Conservation (phyloP, 345 rosid species). For the Citrus inodora region DNA sequence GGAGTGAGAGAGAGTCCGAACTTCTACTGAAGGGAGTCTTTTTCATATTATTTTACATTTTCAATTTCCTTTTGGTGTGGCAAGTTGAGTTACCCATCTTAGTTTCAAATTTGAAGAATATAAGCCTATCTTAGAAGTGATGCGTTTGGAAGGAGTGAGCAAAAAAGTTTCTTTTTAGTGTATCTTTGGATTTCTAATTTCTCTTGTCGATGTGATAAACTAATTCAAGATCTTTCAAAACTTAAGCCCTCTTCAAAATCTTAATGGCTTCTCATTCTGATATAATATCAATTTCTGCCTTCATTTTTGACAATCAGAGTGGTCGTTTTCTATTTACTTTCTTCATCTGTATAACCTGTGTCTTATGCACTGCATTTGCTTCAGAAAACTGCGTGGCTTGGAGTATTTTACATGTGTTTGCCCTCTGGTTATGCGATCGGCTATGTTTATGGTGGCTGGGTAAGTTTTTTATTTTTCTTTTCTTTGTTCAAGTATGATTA, state of each 20-base stretch:
- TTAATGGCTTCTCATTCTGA: background rate
- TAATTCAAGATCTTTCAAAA: background rate
- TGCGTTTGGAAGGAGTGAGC: background rate
- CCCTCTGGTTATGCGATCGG: conserved; percentile 91
- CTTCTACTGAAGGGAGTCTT: background rate
- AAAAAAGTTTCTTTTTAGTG: background rate
- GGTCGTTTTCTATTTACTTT: background rate
- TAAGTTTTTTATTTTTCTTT: conserved; percentile 32
- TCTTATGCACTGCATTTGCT: conserved; percentile 18
- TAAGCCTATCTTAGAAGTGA: background rate
- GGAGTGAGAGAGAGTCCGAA: background rate
- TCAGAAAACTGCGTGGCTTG: conserved; percentile 92
- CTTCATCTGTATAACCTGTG: background rate
- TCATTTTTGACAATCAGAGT: background rate
- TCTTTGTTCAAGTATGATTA: background rate
- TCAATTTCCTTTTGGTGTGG: background rate
- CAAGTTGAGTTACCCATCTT: background rate
- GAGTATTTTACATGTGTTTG: conserved; percentile 93
- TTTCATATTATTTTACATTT: background rate
- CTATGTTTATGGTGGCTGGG: conserved; percentile 87
- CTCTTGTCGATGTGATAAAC: background rate
- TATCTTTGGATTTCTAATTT: background rate
- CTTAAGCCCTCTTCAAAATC: background rate
- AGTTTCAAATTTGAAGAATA: background rate
- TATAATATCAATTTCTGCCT: background rate